phyloP scores from a whole-genome alignment of 345 rosid genomes.

The Carallia pectinifolia region DNA sequence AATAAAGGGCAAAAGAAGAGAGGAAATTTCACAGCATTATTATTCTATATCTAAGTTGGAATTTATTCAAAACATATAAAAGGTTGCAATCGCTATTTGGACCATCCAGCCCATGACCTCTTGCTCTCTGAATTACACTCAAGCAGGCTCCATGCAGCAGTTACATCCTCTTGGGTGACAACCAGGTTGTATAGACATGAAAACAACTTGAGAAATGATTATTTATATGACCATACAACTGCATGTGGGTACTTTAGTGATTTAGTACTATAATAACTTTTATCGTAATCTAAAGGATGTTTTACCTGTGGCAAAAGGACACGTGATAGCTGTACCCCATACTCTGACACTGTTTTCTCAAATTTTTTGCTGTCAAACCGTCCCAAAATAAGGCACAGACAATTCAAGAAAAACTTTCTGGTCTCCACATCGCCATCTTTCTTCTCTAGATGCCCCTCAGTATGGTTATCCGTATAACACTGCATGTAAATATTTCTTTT shows the following conservation, averaged over 20 bases:
- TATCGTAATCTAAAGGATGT: constrained; percentile 2
- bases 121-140: not conserved
- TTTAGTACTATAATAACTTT: not conserved
- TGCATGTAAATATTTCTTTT: constrained; percentile 28
- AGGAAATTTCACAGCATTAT: not conserved
- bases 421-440: constrained; percentile 60
- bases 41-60: too few species aligned
- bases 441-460: constrained; percentile 41
- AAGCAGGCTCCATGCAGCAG: not conserved
- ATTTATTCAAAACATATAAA: too few species aligned
- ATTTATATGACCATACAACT: not conserved
- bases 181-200: not conserved
- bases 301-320: constrained; percentile 71
- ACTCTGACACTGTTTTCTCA: constrained; percentile 51
- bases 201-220: constrained; percentile 1
- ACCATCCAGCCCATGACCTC: not conserved
- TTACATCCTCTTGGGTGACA: not conserved
- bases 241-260: too few species aligned
- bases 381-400: constrained; percentile 89
- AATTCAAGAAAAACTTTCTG: constrained; percentile 71
- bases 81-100: not conserved
- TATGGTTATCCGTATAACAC: constrained; percentile 55
- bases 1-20: not conserved
- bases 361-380: constrained; percentile 68
- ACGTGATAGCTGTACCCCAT: constrained; percentile 61